Base-by-base conservation (phyloP, 805 yeast genomes). In the Lachancea nothofagi region DNA sequence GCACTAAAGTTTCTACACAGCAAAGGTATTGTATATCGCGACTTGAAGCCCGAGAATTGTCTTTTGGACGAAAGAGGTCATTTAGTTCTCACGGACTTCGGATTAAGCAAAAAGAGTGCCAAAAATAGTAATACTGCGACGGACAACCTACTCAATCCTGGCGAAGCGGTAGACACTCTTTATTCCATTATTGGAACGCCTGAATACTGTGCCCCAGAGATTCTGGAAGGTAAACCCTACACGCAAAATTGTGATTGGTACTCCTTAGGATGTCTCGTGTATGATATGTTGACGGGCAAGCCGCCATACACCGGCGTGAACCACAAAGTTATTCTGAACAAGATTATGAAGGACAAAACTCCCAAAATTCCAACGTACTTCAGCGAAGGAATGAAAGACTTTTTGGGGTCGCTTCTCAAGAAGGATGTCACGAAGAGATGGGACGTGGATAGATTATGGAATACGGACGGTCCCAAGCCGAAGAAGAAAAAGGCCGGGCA, bases 251-350 rank as follows among this genome's bases (percentile, higher is more conserved):
- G 88, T 35, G 96, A 87, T 59, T 86, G 95, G 84, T 87, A 95
- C 87, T 85, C 95, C 0, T 64, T 88, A 24, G 96, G 96, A 0
- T 83, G 95, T 33, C 80, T 87, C 5, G 65, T 80, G 35, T 83
- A 66, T 52, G 95, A 88, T 57, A 72, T 87, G 73, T 66, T 87
- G 36, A 80, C 89, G 0, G 96, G 96, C 0, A 71, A 79, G 34
- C 95, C 96, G 0, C 96, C 96, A 1, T 86, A 84, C 60, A 83
- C 93, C 0, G 96, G 96, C 3, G 80, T 74, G 40, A 83, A 82
- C 51, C 81, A 83, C 53, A 80, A 82, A 55, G 74, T 72, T 32
- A 83, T 87, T 22, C 71, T 83, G 64, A 85, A 82, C 46, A 87
- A 85, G 57, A 80, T 87, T 22, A 67, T 75, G 30, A 72, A 80